phyloP scores from a whole-genome alignment of 768 basidiomycete species.

The Tricholoma sp. region DNA sequence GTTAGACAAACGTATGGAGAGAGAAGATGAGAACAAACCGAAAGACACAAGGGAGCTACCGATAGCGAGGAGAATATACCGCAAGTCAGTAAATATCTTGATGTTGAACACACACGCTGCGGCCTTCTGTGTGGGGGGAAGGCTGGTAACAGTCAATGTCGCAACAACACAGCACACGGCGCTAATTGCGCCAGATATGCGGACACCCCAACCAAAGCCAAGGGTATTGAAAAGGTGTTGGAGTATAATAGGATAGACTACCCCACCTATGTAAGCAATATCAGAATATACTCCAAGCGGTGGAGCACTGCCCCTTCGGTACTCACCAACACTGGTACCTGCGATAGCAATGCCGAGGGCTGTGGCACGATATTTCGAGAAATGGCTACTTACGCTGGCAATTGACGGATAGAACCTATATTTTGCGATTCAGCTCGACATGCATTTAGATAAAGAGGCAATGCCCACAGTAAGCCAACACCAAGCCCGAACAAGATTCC shows the following conservation, averaged over 20 bases:
- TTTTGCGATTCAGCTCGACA: constrained; percentile 4
- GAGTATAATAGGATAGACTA: constrained; percentile 64
- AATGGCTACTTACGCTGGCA: constrained; percentile 62
- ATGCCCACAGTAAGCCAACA: constrained; percentile 56
- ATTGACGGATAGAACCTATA: constrained; percentile 69
- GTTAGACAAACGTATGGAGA: neutral
- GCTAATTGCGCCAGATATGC: constrained; percentile 50
- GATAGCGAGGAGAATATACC: constrained; percentile 46
- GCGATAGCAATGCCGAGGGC: constrained; percentile 67
- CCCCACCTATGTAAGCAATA: constrained; percentile 43
- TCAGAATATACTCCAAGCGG: neutral
- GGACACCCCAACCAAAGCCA: constrained; percentile 61
- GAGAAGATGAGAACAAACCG: constrained; percentile 33
- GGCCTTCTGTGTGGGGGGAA: constrained; percentile 22
- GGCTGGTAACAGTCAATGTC: constrained; percentile 39
- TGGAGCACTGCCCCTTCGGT: neutral
- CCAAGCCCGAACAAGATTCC: constrained; percentile 64
- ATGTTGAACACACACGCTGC: constrained; percentile 21
- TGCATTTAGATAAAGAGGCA: constrained; percentile 1
- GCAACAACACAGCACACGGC: constrained; percentile 43
- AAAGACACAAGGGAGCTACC: constrained; percentile 59
- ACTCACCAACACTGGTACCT: constrained; percentile 61
- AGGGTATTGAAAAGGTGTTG: constrained; percentile 47
- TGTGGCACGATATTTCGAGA: constrained; percentile 59
- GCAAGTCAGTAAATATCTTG: constrained; percentile 40